Base-by-base conservation (phyloP, 768 basidiomycete genomes). In the Amanita muscaria region DNA sequence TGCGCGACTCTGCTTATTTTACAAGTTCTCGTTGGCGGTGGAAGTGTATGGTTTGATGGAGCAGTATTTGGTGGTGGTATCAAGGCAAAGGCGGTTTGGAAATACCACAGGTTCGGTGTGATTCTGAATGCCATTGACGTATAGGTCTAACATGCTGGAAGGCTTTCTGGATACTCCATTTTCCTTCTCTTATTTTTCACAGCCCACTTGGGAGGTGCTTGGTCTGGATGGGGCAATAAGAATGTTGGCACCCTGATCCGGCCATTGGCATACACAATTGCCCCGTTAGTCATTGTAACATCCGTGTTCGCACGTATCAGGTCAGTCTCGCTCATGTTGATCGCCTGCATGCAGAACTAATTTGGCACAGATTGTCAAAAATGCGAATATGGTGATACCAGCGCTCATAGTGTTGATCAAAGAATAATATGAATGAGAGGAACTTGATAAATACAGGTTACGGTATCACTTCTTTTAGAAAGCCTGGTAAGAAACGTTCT, bases 401-500 rank as follows among this genome's bases (percentile, higher is more conserved):
- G 38, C 32, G 12, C 5, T 51, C 40, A 45, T 40, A 33, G 50
- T 34, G 15, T 34, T 51, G 41, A 6, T 6, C 27, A 48, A 40
- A 24, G 15, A 31, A 25, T 38, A 44, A 32, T 21, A 41, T 24
- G 16, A 36, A 39, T 7, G 18, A 21, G 22, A 11, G 32, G 18
- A 21, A 36, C 40, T 37, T 40, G 34, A 36, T 39, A 40, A 51
- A 46, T 34, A 56, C 32, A 41, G 59, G 59, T 49, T 56, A 55
- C 7, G 79, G 70, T 49, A 90, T 73, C 22, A 88, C 72, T 36
- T 85, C 81, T 14, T 69, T 66, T 50, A 97, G 65, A 64, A 98
- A 93, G 15, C 90, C 88, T 12, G 94, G 94, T 46, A 98, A 65
- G 68, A 98, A 92, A 31, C 83, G 77, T 53, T 94, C 91, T 55